Evolutionary conservation across 2,329 filamentous ascomycete species (phyloP).

Genomic region (Aaosphaeria pasadenensis): DNA sequence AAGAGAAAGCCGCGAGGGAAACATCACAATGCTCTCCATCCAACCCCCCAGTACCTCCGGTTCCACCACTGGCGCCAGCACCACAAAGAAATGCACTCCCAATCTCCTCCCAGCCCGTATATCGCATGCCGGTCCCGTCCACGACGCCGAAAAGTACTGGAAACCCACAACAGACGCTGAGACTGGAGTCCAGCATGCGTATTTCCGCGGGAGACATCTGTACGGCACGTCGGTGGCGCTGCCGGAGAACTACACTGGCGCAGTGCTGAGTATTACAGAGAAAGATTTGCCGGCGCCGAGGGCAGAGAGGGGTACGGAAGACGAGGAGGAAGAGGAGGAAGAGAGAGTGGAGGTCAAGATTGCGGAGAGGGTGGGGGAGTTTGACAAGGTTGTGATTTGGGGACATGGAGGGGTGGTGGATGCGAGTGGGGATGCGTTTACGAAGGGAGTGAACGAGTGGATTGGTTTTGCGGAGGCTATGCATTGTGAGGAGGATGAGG

Average conservation of each 20-base stretch:
- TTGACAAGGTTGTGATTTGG: slow-evolving; percentile 80
- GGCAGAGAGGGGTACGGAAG: slow-evolving; percentile 7
- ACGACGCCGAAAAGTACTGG: slow-evolving; percentile 68
- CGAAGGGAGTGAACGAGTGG: slow-evolving; percentile 79
- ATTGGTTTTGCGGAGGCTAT: slow-evolving; percentile 65
- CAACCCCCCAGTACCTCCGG: slow-evolving; percentile 7
- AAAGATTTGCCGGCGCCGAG: slow-evolving; percentile 11
- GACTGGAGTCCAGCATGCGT: slow-evolving; percentile 31
- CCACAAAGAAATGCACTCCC: slow-evolving; percentile 49
- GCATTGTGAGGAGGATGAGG: slow-evolving; percentile 23
- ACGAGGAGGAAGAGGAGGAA: slow-evolving; percentile 16
- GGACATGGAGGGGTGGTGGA: slow-evolving; percentile 69
- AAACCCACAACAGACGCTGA: slow-evolving; percentile 52
- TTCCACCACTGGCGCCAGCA: slow-evolving; percentile 8
- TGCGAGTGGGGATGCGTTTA: slow-evolving; percentile 63
- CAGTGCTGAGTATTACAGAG: slow-evolving; percentile 27
- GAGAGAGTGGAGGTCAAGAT: slow-evolving; percentile 32
- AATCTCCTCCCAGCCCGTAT: slow-evolving; percentile 80
- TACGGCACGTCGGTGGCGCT: slow-evolving; percentile 64
- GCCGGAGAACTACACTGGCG: slow-evolving; percentile 67
- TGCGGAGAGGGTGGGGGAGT: slow-evolving; percentile 63
- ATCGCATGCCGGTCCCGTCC: slow-evolving; percentile 71
- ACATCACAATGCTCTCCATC: slow-evolving; percentile 44
- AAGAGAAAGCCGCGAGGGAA: too few relatives aligned
- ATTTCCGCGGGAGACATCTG: slow-evolving; percentile 70